Conservation (phyloP, 1,284 basidiomycete species). For the Sporisorium sorghi region DNA sequence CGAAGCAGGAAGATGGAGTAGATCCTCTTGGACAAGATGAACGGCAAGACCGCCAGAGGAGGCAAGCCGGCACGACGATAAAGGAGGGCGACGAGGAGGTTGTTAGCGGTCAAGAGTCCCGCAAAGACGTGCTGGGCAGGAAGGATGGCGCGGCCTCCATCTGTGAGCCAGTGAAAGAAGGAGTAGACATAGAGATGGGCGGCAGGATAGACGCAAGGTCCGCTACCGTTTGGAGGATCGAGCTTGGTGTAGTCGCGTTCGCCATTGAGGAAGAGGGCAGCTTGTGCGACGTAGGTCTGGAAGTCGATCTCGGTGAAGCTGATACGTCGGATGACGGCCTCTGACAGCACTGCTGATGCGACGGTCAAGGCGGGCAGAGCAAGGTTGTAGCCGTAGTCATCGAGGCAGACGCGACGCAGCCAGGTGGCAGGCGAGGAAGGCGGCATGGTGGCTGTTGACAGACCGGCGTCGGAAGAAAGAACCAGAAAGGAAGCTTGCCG, state of each 20-base stretch:
- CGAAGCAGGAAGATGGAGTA: constrained; percentile 93
- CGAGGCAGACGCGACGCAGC: constrained; percentile 36
- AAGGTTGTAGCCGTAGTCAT: constrained; percentile 38
- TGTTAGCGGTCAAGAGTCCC: constrained; percentile 48
- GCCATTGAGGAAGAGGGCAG: constrained; percentile 81
- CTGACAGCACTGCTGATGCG: constrained; percentile 20
- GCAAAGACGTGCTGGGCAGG: constrained; percentile 71
- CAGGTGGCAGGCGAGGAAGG: constrained; percentile 20
- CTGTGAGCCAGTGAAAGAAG: constrained; percentile 77
- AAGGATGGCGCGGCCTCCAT: constrained; percentile 75
- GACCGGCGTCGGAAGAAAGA: not conserved
- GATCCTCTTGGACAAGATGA: constrained; percentile 88
- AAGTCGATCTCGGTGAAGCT: constrained; percentile 94
- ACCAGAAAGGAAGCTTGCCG: not conserved
- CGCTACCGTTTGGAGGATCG: constrained; percentile 81
- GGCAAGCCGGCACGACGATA: constrained; percentile 57
- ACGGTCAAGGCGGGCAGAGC: constrained; percentile 29
- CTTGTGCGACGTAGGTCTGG: constrained; percentile 90
- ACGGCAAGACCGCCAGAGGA: constrained; percentile 75
- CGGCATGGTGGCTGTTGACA: constrained; percentile 17
- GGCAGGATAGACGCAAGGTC: constrained; percentile 94
- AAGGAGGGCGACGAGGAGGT: constrained; percentile 48
- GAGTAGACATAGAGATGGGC: constrained; percentile 89
- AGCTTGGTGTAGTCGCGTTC: constrained; percentile 88
- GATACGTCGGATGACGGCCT: constrained; percentile 35